Evolutionary conservation across 345 rosid genomes (phyloP).

Genomic region (Durio zibethinus): DNA sequence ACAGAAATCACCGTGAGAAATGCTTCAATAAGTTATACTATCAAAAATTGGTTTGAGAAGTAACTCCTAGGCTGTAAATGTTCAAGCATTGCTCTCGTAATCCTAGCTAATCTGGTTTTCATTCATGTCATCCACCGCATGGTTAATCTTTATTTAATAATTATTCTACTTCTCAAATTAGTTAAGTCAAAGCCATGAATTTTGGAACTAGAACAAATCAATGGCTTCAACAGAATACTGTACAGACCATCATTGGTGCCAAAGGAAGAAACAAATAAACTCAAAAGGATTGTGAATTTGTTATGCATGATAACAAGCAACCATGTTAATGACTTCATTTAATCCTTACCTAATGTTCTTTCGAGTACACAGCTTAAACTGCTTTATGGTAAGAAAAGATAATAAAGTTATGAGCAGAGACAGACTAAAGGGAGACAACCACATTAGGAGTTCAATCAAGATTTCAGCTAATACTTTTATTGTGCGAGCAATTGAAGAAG

Average conservation of each 20-base stretch:
- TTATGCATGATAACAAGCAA: not conserved
- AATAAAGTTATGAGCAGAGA: not conserved
- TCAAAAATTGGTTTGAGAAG: no score
- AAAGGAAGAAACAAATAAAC: not conserved
- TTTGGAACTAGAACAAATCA: not conserved
- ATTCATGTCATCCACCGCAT: no score
- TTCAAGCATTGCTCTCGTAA: no score
- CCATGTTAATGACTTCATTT: not conserved
- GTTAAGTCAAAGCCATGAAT: not conserved
- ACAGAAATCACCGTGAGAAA: not conserved
- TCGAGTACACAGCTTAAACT: constrained; percentile 1
- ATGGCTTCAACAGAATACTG: not conserved
- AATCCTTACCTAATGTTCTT: not conserved
- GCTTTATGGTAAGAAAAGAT: not conserved
- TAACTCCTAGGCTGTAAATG: no score
- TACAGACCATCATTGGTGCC: not conserved
- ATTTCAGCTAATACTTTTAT: constrained; percentile 19
- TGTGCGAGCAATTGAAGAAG: constrained; percentile 11
- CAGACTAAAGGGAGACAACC: not conserved
- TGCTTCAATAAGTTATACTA: no score
- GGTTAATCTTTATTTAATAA: no score
- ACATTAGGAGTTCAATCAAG: constrained; percentile 5
- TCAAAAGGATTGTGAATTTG: not conserved
- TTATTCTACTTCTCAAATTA: no score
- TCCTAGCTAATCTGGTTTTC: no score